Conservation (phyloP, 768 basidiomycete genomes). For the Russula earlei region DNA sequence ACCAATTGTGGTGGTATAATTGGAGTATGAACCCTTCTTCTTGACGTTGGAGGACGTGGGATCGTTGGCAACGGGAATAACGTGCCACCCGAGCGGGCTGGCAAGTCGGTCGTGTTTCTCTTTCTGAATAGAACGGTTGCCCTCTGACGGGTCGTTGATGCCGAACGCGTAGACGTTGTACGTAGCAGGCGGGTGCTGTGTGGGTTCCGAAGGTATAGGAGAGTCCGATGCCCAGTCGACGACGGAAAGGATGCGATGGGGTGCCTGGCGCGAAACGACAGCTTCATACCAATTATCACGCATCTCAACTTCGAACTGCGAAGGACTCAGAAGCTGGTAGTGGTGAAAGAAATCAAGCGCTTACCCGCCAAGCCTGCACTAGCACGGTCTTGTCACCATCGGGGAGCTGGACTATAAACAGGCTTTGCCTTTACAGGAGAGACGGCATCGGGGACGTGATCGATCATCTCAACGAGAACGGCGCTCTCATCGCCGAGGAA, state of each 20-base stretch:
- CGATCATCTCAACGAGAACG: conserved; percentile 35
- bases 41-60: conserved; percentile 34
- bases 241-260: conserved; percentile 76
- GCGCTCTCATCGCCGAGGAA: conserved; percentile 39
- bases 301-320: conserved; percentile 85
- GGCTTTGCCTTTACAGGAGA: conserved; percentile 73
- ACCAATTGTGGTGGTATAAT: conserved; percentile 77
- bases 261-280: conserved; percentile 61
- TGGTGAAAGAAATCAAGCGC: conserved; percentile 8
- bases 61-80: conserved; percentile 63
- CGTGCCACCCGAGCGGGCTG: conserved; percentile 88
- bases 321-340: background rate
- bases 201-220: conserved; percentile 32
- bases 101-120: conserved; percentile 71
- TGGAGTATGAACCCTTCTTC: conserved; percentile 28
- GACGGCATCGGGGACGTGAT: conserved; percentile 66
- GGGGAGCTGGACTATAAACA: conserved; percentile 77
- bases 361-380: conserved; percentile 73
- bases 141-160: conserved; percentile 73
- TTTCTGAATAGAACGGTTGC: conserved; percentile 46
- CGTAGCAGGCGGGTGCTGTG: conserved; percentile 24
- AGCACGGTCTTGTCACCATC: conserved; percentile 49
- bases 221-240: conserved; percentile 94
- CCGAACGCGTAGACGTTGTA: conserved; percentile 79
- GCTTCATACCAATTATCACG: conserved; percentile 95